Evolutionary conservation across 1,284 basidiomycete genomes (phyloP).

Genomic region (Trichosporon asahii): DNA sequence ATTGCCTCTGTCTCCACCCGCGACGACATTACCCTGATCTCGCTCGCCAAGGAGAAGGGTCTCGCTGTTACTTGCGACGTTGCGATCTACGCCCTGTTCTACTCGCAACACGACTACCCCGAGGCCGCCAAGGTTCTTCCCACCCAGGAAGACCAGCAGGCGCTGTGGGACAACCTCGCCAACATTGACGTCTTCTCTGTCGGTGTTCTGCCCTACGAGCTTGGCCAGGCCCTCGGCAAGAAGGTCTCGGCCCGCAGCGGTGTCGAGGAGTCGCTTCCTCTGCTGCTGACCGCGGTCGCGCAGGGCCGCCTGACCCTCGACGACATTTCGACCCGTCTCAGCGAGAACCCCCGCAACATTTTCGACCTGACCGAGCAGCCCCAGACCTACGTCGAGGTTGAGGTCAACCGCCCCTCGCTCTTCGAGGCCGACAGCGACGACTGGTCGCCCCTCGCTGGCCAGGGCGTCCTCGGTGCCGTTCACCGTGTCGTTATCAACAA

Average conservation of each 20-base stretch:
- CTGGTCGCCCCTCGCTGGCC: constrained; percentile 84
- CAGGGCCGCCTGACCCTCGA: constrained; percentile 77
- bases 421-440: constrained; percentile 57
- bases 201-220: constrained; percentile 74
- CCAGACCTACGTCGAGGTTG: constrained; percentile 88
- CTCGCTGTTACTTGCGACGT: constrained; percentile 97
- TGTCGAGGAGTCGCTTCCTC: constrained; percentile 79
- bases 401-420: constrained; percentile 70
- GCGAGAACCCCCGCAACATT: constrained; percentile 89
- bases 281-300: constrained; percentile 81
- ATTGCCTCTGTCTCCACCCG: constrained; percentile 86
- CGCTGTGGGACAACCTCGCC: constrained; percentile 82
- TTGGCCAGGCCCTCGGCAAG: constrained; percentile 68
- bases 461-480: constrained; percentile 67
- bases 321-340: constrained; percentile 73
- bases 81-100: constrained; percentile 89
- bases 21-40: constrained; percentile 88
- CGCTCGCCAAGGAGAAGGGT: constrained; percentile 88
- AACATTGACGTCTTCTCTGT: constrained; percentile 89
- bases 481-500: constrained; percentile 90
- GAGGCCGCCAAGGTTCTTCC: constrained; percentile 66
- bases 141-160: constrained; percentile 70
- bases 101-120: constrained; percentile 72
- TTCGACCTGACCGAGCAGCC: constrained; percentile 84
- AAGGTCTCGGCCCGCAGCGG: constrained; percentile 70